Conservation (phyloP, 768 basidiomycete genomes). For the Suillus bovinus region DNA sequence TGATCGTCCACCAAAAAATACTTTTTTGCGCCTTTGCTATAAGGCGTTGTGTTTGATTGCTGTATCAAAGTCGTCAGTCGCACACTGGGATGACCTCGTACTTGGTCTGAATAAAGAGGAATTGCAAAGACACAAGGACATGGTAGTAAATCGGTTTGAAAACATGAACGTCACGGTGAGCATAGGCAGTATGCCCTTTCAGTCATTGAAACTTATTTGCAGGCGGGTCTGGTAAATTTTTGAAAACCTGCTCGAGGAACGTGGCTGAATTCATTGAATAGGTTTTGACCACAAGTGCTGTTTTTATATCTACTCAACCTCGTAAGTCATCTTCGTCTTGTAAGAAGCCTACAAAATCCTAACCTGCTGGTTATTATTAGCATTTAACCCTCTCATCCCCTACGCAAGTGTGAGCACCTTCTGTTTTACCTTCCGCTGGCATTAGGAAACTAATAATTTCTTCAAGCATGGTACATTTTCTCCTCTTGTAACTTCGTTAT, state of each 20-base stretch:
- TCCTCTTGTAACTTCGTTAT: not conserved
- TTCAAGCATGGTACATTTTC: not conserved
- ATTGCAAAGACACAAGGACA: not conserved
- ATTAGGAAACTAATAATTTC: not conserved
- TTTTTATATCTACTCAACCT: not conserved
- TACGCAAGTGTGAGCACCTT: not conserved
- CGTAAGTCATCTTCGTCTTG: not conserved
- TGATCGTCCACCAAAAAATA: not conserved
- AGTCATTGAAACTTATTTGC: not conserved
- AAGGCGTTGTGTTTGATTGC: constrained; percentile 1
- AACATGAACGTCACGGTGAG: not conserved
- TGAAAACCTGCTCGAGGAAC: not conserved
- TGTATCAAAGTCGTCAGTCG: not conserved
- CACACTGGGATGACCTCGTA: not conserved
- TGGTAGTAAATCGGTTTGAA: constrained; percentile 1
- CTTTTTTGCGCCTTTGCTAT: not conserved
- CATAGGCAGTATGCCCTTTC: not conserved
- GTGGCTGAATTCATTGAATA: not conserved
- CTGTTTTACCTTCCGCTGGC: not conserved
- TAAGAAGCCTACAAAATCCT: too few relatives aligned
- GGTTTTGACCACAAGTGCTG: not conserved
- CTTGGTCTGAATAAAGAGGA: not conserved
- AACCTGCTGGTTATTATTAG: not conserved
- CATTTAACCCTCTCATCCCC: not conserved
- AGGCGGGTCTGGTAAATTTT: not conserved